A percentile compares a stretch with the other conserved stretches of the same genome.
Evolutionary conservation across 805 yeast species (phyloP).

Genomic region (Wickerhamiella dianesei): DNA sequence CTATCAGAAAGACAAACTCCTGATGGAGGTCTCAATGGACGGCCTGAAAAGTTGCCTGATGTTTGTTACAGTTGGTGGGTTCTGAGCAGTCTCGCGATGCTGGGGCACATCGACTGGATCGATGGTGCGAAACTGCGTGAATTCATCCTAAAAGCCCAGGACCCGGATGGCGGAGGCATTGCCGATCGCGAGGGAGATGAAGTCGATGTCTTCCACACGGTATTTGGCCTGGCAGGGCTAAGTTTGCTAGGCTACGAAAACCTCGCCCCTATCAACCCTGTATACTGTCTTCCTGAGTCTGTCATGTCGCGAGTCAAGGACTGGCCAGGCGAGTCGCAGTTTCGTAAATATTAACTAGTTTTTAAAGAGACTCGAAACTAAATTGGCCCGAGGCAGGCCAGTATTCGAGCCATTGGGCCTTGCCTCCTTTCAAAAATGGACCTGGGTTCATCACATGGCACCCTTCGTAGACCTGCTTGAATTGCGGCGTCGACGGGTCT

Average conservation of each 20-base stretch:
- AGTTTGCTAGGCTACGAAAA: constrained; percentile 54
- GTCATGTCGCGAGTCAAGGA: constrained; percentile 6
- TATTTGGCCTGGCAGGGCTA: constrained; percentile 80
- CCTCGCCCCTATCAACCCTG: constrained; percentile 62
- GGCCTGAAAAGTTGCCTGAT: constrained; percentile 92
- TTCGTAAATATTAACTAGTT: neutral
- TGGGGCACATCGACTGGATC: constrained; percentile 65
- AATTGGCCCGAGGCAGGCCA: constrained; percentile 44
- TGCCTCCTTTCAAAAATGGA: constrained; percentile 31
- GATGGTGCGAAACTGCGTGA: constrained; percentile 43
- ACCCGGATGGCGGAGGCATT: constrained; percentile 68
- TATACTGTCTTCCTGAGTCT: constrained; percentile 61
- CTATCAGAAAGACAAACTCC: constrained; percentile 77
- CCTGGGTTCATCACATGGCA: constrained; percentile 71
- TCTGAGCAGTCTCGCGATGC: constrained; percentile 54
- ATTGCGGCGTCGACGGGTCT: constrained; percentile 58
- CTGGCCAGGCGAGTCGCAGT: constrained; percentile 9
- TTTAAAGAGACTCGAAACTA: constrained; percentile 5
- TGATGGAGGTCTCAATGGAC: constrained; percentile 86
- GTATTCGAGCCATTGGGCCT: constrained; percentile 62
- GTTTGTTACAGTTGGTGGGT: constrained; percentile 99
- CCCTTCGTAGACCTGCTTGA: constrained; percentile 68
- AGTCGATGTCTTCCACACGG: constrained; percentile 85
- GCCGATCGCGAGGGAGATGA: constrained; percentile 86
- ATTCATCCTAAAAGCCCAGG: constrained; percentile 71